Evolutionary conservation across 1,139 yeast genomes (phyloP).

Genomic region (Nakaseomyces bracarensis): DNA sequence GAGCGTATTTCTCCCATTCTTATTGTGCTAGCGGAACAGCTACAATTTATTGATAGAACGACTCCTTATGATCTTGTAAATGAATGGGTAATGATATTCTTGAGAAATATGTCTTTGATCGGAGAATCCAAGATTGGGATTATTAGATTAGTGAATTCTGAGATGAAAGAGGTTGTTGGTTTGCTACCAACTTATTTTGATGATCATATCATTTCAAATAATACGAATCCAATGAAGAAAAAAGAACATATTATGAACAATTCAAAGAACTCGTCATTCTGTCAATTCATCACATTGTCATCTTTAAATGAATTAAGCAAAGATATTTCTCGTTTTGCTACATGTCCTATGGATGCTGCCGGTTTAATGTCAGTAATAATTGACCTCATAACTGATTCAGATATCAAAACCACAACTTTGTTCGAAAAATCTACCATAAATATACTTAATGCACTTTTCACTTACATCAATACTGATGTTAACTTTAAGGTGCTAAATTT

Average conservation of each 20-base stretch:
- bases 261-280: slow-evolving; percentile 22
- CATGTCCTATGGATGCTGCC: slow-evolving; percentile 42
- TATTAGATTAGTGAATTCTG: slow-evolving; percentile 25
- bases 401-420: slow-evolving; percentile 10
- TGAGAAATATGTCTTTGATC: slow-evolving; percentile 39
- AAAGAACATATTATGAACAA: slow-evolving; percentile 10
- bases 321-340: slow-evolving; percentile 12
- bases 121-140: slow-evolving; percentile 47
- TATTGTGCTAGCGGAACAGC: slow-evolving; percentile 65
- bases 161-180: slow-evolving; percentile 19
- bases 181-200: slow-evolving; percentile 1
- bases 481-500: not conserved
- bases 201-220: not conserved
- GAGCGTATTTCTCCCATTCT: slow-evolving; percentile 54
- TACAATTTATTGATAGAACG: slow-evolving; percentile 43
- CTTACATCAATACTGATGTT: not conserved
- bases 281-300: slow-evolving; percentile 26
- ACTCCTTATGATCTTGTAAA: slow-evolving; percentile 26
- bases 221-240: not conserved
- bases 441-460: slow-evolving; percentile 8
- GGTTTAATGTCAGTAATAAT: slow-evolving; percentile 38
- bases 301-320: slow-evolving; percentile 19
- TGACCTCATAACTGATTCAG: slow-evolving; percentile 27
- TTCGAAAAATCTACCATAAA: slow-evolving; percentile 12
- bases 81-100: slow-evolving; percentile 46